Evolutionary conservation across 1,284 basidiomycete species (phyloP).

Genomic region (Tilletia caries): DNA sequence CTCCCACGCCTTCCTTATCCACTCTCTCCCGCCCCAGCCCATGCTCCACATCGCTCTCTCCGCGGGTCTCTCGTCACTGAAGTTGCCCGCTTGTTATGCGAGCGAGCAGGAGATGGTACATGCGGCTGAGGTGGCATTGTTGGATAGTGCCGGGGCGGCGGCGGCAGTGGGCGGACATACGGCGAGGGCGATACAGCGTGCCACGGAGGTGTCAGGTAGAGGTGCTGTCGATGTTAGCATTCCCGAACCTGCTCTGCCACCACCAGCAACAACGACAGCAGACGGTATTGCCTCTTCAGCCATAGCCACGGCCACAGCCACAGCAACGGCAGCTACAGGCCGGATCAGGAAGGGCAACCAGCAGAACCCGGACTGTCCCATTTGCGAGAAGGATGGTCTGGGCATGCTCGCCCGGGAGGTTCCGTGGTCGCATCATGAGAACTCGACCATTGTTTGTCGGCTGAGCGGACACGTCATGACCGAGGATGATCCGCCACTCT

Average conservation of each 20-base stretch:
- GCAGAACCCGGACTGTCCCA: conserved; percentile 69
- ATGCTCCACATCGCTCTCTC: conserved; percentile 46
- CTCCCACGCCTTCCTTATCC: conserved; percentile 33
- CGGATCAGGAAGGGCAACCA: not conserved
- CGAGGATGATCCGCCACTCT: conserved; percentile 83
- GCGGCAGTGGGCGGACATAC: not conserved
- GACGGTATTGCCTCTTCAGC: not conserved
- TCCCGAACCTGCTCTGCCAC: not conserved
- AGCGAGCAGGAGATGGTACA: conserved; percentile 8
- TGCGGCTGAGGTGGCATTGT: not conserved
- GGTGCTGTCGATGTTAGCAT: not conserved
- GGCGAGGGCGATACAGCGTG: not conserved
- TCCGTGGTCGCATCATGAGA: conserved; percentile 87
- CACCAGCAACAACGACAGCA: no score
- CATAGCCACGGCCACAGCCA: not conserved
- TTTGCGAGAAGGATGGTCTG: conserved; percentile 70
- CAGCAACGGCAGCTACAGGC: not conserved
- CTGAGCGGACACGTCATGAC: conserved; percentile 91
- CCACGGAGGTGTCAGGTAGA: not conserved
- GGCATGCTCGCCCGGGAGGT: conserved; percentile 75
- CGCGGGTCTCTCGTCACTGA: conserved; percentile 42
- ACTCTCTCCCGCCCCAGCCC: conserved; percentile 37
- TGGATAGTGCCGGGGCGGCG: not conserved
- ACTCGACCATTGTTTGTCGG: conserved; percentile 88
- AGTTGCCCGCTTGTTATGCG: conserved; percentile 40